Evolutionary conservation across 306 rosid species (phyloP).

Genomic region (Ormosia semicastrata): DNA sequence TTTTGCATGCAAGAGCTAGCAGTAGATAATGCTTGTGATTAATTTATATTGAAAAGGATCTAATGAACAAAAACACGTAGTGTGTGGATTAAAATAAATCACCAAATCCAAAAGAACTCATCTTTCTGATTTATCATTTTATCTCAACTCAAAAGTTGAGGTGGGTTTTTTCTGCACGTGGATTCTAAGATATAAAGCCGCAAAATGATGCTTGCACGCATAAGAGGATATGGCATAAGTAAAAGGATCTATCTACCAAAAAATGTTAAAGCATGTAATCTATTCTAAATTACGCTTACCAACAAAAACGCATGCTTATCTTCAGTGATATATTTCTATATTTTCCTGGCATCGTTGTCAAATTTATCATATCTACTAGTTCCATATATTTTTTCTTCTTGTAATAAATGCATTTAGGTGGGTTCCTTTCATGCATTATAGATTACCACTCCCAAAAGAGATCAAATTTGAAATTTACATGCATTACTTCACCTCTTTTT

Average conservation of each 20-base stretch:
- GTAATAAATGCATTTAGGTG: conserved; percentile 27
- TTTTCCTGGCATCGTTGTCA: conserved; percentile 23
- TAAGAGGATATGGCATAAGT: conserved; percentile 8
- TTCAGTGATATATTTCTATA: conserved; percentile 21
- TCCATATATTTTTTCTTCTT: conserved; percentile 21
- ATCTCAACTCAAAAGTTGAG: conserved; percentile 22
- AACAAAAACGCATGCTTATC: conserved; percentile 34
- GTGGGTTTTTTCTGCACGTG: conserved; percentile 28
- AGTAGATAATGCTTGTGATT: background rate
- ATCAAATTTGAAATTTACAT: conserved; percentile 7
- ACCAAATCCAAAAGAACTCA: conserved; percentile 23
- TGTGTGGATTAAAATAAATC: conserved; percentile 40
- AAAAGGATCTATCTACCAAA: conserved; percentile 13
- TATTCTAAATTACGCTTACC: conserved; percentile 25
- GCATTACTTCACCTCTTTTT: conserved; percentile 8
- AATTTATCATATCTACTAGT: conserved; percentile 21
- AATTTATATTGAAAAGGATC: conserved; percentile 1
- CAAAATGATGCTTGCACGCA: conserved; percentile 53
- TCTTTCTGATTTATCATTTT: background rate
- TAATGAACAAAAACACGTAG: conserved; percentile 29
- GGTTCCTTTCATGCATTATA: conserved; percentile 1
- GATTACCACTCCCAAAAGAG: conserved; percentile 32
- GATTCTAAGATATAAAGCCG: conserved; percentile 33
- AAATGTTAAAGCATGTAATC: conserved; percentile 20
- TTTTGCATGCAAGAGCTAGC: conserved; percentile 24